phyloP scores from a whole-genome alignment of 2,329 filamentous ascomycete species.

The Alternaria postmessia region DNA sequence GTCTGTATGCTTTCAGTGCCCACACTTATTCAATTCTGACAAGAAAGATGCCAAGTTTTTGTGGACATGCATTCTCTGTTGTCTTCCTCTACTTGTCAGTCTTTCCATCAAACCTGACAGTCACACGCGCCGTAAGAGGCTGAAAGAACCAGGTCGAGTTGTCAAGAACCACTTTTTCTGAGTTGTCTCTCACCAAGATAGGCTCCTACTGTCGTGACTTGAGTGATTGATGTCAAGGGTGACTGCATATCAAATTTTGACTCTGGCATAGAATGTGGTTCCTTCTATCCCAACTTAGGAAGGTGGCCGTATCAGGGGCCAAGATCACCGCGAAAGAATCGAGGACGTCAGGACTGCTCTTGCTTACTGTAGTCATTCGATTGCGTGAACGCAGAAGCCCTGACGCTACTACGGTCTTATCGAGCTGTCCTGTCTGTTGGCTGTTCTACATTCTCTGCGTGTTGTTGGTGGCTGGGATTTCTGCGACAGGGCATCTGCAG shows the following conservation, averaged over 20 bases:
- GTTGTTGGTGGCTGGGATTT: background rate
- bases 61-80: background rate
- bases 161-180: background rate
- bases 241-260: background rate
- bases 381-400: background rate
- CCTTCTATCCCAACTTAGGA: background rate
- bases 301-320: background rate
- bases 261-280: background rate
- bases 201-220: background rate
- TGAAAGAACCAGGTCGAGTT: background rate
- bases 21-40: background rate
- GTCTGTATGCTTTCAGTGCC: background rate
- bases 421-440: background rate
- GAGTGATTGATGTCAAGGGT: background rate
- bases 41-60: background rate
- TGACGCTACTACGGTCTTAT: too few relatives aligned
- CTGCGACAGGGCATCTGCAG: background rate
- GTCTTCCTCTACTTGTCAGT: background rate
- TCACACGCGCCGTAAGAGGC: background rate
- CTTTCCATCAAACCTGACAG: background rate
- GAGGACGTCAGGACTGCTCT: background rate
- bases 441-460: background rate
- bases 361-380: background rate
- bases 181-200: background rate
- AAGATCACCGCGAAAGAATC: background rate